A percentile compares a stretch with the other conserved stretches of the same genome.
Evolutionary conservation across 2,329 filamentous ascomycete species (phyloP).

Genomic region (Pseudocercospora eumusae): DNA sequence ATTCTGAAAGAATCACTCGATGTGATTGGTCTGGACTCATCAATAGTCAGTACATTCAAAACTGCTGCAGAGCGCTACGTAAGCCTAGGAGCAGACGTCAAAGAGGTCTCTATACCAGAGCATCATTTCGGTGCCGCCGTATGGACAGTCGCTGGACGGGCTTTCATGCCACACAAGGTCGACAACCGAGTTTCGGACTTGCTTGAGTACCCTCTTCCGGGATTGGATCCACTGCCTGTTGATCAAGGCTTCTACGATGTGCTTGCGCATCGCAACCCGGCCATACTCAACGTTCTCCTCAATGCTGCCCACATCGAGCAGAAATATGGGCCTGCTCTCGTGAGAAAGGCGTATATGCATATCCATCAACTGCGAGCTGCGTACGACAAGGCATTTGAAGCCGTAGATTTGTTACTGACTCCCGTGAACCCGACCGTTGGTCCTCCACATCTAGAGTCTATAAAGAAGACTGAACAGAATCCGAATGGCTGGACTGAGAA

Average conservation of each 20-base stretch:
- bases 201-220: conserved; percentile 37
- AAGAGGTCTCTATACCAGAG: conserved; percentile 51
- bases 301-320: conserved; percentile 40
- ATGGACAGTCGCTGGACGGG: conserved; percentile 48
- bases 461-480: conserved; percentile 27
- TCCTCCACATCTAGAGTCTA: conserved; percentile 43
- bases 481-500: conserved; percentile 38
- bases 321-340: conserved; percentile 37
- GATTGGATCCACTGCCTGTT: conserved; percentile 35
- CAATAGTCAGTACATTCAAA: conserved; percentile 44
- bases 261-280: conserved; percentile 49
- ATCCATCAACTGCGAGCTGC: conserved; percentile 51
- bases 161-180: conserved; percentile 37
- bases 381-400: conserved; percentile 49
- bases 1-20: conserved; percentile 50
- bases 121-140: conserved; percentile 51
- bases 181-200: conserved; percentile 36
- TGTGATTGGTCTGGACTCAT: conserved; percentile 42
- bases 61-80: conserved; percentile 44
- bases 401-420: conserved; percentile 53
- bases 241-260: conserved; percentile 49
- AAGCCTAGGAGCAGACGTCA: conserved; percentile 48
- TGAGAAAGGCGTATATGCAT: conserved; percentile 52
- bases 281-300: conserved; percentile 50
- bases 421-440: conserved; percentile 52